Base-by-base conservation (phyloP, 164 flowering plant genomes). In the Vitis cinerea region DNA sequence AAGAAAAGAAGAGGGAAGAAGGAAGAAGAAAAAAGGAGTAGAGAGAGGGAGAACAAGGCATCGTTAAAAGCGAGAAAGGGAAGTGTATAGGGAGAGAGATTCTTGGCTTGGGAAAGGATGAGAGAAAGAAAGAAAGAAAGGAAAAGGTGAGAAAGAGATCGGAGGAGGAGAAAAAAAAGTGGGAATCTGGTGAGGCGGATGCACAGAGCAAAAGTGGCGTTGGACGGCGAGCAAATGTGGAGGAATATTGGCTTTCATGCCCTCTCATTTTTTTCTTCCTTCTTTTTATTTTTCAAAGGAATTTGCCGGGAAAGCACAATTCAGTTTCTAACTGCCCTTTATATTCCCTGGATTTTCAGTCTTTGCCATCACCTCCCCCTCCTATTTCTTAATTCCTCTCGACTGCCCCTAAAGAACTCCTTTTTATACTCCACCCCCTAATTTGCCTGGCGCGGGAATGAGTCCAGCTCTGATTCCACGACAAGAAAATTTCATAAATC, bases 91-190 rank as follows among this genome's bases (percentile, higher is more conserved):
- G 74, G 53, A 63, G 49, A 76, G 82, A 83, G 88, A 89, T 87
- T 83, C 91, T 87, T 86, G 83, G 85, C 87, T 86, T 87, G 87
- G 77, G 79, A 81, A 81, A 74, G 76, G 68, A 75, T 60, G 65
- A 74, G 74, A 55, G 73, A 70, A 12, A 13, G 37, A 30, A 30
- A 29, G 57, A 67, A 55, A 63, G 64, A 53, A 8, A 50, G 68
- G 44, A 37, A 59, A 59, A 59, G 61, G 23, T 31, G 72, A 23
- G 2, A 48, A 66, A 68, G 44, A 37, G 44, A 37, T 37, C 44
- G 44, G 44, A 37, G 16, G 57, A 67, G 50, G 58, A 59, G 58
- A 8, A 31, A 64, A 75, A 27, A 4, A 15, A 51, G 59, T 5
- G 66, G 50, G 83, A 84, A 82, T 82, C 83, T 81, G 86, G 73